Evolutionary conservation across 2,329 filamentous ascomycete genomes (phyloP), one percentile per base, ranked within the genome.

Genomic region (Xylaria arbuscula): DNA sequence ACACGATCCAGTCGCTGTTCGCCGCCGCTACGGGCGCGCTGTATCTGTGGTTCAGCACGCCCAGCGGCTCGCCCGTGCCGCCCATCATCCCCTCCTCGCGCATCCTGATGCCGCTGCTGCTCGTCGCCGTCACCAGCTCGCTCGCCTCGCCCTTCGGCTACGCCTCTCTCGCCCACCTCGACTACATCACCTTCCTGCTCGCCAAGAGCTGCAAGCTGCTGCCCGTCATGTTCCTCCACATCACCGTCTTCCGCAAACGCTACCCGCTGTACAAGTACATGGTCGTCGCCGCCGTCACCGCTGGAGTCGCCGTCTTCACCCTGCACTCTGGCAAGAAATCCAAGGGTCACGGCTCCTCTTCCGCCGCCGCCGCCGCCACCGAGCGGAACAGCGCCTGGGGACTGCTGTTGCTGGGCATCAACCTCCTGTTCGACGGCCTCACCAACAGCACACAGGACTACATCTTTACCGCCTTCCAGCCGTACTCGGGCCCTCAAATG

Each of bases 181-280:
- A 98, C 87, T 98, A 98, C 82, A 93, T 98, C 77, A 98, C 96
- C 36, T 98, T 97, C 82, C 93, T 98, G 74, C 91, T 99, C 50
- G 95, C 96, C 75, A 98, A 99, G 83, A 94, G 92, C 75, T 99
- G 96, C 90, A 99, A 99, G 84, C 88, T 99, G 22, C 89, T 99
- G n/a, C 96, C 96, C 2, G 96, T 99, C 77, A 98, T 99, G 96
- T 90, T 96, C 76, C 87, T 99, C 48, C 95, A 99, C 83, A 89
- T 98, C 77, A 95, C 94, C 53, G 82, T 99, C 55, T 99, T 98
- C 85, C 90, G 91, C 68, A 92, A 91, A 77, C 87, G 90, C 56
- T 99, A 98, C 81, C 95, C 96, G 0, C 85, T 97, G 54, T 97
- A 97, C 86, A 99, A 99, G 83, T 99, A 99, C 83, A 87, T 92